These are phyloP conservation scores for Striga asiatica DNA, from an alignment of 257 asterid species.

Conservation along the genomic window DNA sequence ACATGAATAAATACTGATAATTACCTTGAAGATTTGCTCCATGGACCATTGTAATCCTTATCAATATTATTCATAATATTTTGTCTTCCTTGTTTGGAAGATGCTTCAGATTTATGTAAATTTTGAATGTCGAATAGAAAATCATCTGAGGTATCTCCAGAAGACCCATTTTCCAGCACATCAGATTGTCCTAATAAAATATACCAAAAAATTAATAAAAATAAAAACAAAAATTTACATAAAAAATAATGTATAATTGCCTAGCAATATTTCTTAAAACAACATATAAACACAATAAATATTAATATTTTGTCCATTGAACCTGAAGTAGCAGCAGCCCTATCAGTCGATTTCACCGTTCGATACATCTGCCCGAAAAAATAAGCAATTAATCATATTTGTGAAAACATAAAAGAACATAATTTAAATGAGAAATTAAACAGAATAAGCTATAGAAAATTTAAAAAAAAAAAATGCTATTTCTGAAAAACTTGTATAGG, in stretches of 20 bases:
- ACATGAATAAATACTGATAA: no score
- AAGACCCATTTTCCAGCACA: slow-evolving; percentile 61
- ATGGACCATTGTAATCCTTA: slow-evolving; percentile 33
- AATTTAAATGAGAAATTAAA: background rate
- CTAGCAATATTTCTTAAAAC: no score
- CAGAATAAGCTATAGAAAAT: no score
- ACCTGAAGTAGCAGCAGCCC: slow-evolving; percentile 76
- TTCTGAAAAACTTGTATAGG: no score
- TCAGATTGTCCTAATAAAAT: slow-evolving; percentile 73
- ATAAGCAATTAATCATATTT: background rate
- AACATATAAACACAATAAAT: no score
- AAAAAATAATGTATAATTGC: no score
- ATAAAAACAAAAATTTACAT: no score
- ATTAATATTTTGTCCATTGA: no score
- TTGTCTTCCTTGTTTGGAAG: no score
- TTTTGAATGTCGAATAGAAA: slow-evolving; percentile 50
- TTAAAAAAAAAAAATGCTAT: no score
- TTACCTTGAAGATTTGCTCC: slow-evolving; percentile 85
- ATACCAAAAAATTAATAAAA: no score
- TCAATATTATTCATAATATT: no score
- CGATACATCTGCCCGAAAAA: slow-evolving; percentile 75
- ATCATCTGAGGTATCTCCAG: slow-evolving; percentile 81
- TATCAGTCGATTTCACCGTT: slow-evolving; percentile 83
- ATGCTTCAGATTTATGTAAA: slow-evolving; percentile 41
- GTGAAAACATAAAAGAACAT: background rate